Evolutionary conservation across 2,329 filamentous ascomycete genomes (phyloP).

Genomic region (Aspergillus nomiae): DNA sequence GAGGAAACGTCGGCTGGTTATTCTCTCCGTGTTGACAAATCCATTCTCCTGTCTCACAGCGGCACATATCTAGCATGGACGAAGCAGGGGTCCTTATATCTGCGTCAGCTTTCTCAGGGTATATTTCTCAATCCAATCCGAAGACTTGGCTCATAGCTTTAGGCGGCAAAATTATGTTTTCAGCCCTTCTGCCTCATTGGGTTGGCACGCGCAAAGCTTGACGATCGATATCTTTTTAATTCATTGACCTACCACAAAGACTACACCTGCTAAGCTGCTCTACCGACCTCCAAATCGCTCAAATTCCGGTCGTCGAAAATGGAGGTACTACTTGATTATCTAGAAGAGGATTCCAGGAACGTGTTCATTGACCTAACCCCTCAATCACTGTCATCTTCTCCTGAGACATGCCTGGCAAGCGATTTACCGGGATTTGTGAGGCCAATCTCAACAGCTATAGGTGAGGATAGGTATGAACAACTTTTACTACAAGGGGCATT

Average conservation of each 20-base stretch:
- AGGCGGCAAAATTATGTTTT: background rate
- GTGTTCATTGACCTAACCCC: background rate
- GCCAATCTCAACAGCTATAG: background rate
- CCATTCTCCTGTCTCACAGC: too few relatives aligned
- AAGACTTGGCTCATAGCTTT: background rate
- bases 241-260: background rate
- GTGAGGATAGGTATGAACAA: background rate
- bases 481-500: background rate
- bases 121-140: background rate
- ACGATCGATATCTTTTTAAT: background rate
- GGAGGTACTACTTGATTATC: background rate
- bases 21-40: background rate
- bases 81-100: background rate
- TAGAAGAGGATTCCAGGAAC: background rate
- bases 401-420: background rate
- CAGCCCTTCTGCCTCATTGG: background rate
- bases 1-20: too few relatives aligned
- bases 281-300: background rate
- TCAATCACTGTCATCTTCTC: background rate
- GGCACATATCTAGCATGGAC: too few relatives aligned
- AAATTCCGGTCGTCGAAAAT: background rate
- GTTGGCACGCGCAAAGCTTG: background rate
- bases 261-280: background rate
- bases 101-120: background rate
- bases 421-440: background rate